phyloP scores from a whole-genome alignment of 2,329 filamentous ascomycete species.

The Ophiostoma triangulosporum region DNA sequence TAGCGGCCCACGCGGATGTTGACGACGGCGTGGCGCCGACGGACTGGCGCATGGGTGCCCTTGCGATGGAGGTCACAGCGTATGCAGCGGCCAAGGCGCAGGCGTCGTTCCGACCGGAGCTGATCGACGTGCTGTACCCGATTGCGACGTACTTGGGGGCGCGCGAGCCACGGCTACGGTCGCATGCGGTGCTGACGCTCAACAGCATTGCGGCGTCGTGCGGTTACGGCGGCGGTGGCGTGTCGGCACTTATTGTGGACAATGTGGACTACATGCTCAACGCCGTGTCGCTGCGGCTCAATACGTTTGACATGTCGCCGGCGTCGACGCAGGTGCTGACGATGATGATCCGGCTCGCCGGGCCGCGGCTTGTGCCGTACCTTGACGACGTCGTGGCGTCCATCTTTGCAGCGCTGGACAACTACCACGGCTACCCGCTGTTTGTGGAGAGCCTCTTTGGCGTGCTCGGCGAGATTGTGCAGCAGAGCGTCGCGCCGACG shows the following conservation, averaged over 20 bases:
- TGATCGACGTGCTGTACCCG: conserved; percentile 85
- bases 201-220: conserved; percentile 68
- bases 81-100: conserved; percentile 57
- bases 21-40: not conserved
- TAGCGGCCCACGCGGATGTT: conserved; percentile 40
- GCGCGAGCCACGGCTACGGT: conserved; percentile 49
- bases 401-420: conserved; percentile 85
- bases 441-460: conserved; percentile 78
- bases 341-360: conserved; percentile 89
- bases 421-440: conserved; percentile 81
- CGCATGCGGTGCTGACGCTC: conserved; percentile 70
- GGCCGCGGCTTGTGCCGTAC: conserved; percentile 68
- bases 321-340: conserved; percentile 79
- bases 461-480: conserved; percentile 69
- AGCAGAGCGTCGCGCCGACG: conserved; percentile 57
- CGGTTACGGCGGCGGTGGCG: conserved; percentile 47
- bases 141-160: conserved; percentile 81
- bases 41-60: conserved; percentile 63
- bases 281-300: conserved; percentile 75
- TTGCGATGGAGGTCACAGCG: conserved; percentile 70
- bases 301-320: conserved; percentile 82
- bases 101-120: conserved; percentile 61
- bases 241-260: conserved; percentile 68
- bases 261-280: conserved; percentile 98
- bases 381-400: conserved; percentile 83